Conservation (phyloP, 2,329 filamentous ascomycete genomes). For the Alternaria ethzedia region DNA sequence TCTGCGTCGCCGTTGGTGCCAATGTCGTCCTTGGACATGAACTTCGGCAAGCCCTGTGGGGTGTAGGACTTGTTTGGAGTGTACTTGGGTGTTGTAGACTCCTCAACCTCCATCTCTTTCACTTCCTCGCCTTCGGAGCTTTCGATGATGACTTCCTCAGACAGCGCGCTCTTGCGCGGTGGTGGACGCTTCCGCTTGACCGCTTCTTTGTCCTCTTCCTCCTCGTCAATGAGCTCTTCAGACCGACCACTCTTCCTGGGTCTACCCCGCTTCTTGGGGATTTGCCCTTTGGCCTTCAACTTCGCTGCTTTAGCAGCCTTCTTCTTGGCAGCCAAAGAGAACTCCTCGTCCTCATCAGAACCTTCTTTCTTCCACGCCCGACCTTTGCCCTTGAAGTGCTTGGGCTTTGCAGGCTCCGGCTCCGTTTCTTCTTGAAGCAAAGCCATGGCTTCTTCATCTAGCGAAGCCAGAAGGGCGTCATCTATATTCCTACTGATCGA, state of each 20-base stretch:
- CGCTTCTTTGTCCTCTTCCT: conserved; percentile 15
- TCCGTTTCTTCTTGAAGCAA: conserved; percentile 21
- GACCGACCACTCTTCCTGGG: conserved; percentile 28
- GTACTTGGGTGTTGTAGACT: not conserved
- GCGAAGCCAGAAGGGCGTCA: conserved; percentile 11
- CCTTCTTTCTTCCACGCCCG: conserved; percentile 42
- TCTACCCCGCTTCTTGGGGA: conserved; percentile 25
- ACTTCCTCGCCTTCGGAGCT: conserved; percentile 10
- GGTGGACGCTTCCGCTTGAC: conserved; percentile 16
- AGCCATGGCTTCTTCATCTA: conserved; percentile 22
- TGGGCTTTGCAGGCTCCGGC: conserved; percentile 15
- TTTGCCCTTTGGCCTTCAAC: conserved; percentile 19
- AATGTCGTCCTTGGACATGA: not conserved
- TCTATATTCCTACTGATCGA: conserved; percentile 19
- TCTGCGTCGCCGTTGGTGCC: not conserved
- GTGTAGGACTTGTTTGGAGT: conserved; percentile 6
- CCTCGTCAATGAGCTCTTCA: conserved; percentile 23
- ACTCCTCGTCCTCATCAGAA: conserved; percentile 41
- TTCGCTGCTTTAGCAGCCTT: conserved; percentile 24
- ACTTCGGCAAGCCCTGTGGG: not conserved
- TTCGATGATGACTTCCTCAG: conserved; percentile 26
- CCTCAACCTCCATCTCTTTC: conserved; percentile 1
- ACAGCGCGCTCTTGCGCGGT: conserved; percentile 26
- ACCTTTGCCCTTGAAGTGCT: conserved; percentile 43
- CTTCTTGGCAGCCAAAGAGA: conserved; percentile 29